Evolutionary conservation across 768 basidiomycete species (phyloP).

Genomic region (Termitomyces sp.): DNA sequence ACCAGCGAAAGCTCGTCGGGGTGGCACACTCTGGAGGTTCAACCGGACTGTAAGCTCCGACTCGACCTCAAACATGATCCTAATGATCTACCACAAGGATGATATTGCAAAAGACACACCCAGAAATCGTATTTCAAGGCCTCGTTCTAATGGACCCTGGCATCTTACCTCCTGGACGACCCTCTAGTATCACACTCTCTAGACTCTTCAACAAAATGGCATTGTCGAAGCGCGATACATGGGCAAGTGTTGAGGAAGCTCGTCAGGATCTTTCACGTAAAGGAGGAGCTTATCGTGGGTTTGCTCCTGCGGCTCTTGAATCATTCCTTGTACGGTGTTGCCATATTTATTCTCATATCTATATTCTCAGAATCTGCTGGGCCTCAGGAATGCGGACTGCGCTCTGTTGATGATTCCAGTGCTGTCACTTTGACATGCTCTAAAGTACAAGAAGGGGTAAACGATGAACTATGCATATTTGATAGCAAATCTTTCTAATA

Average conservation of each 20-base stretch:
- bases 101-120: neutral
- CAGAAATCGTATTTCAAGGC: slow-evolving; percentile 1
- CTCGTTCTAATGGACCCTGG: slow-evolving; percentile 6
- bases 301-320: neutral
- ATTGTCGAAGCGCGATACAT: slow-evolving; percentile 2
- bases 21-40: slow-evolving; percentile 7
- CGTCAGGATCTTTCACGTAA: slow-evolving; percentile 6
- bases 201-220: slow-evolving; percentile 5
- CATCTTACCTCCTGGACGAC: neutral
- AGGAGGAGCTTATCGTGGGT: slow-evolving; percentile 8
- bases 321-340: slow-evolving; percentile 1
- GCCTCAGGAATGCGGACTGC: slow-evolving; percentile 1
- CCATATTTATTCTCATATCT: neutral
- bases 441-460: slow-evolving; percentile 1
- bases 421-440: slow-evolving; percentile 5
- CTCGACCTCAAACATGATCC: neutral
- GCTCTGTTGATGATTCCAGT: neutral
- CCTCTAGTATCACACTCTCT: neutral
- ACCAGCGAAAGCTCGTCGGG: slow-evolving; percentile 2
- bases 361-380: no score
- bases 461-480: neutral
- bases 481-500: neutral
- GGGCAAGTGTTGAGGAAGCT: slow-evolving; percentile 3
- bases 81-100: neutral
- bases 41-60: slow-evolving; percentile 2